Evolutionary conservation across 23 red algal species (phyloP), one percentile per base, ranked within the genome.

Genomic region (Chondrus crispus): DNA sequence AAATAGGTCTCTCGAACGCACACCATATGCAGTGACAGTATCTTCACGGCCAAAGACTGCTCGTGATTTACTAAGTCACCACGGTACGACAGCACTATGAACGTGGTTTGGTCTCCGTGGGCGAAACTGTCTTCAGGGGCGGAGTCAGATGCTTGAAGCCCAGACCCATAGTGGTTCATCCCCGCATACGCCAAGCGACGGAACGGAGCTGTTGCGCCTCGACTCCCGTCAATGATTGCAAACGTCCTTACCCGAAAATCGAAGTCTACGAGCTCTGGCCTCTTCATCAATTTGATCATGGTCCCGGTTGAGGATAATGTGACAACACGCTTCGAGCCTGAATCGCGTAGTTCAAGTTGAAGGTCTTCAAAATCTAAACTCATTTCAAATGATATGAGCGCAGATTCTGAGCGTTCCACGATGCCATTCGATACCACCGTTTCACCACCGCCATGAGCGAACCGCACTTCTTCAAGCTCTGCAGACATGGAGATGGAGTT

Each of bases 1-100:
- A 94, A 79, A 81, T 94, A 94, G 38, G 92, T 88, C 54, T 94
- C 92, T 40, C 92, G 49, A 30, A 94, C 92, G 64, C 92, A 94
- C 0, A 94, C 92, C 22, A 94, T 39, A 52, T 87, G 40, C 19
- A 94, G 68, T 14, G 92, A 94, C 54, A 94, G 41, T 45, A 94
- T 87, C 60, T 75, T 77, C 26, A 94, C 55, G 19, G 82, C 74
- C 36, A 94, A n/a, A 72, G 80, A 79, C 45, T 94, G 92, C 44
- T 94, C 82, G 36, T 79, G 92, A 14, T 54, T 74, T 22, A 76
- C 62, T 39, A 84, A 36, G 54, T 92, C 89, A 71, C 66, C 89
- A 41, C 60, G 44, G 29, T 92, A 92, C 71, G 76, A 84, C 14
- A 92, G 62, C 28, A 46, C 55, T 22, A 92, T 84, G 47, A 84